Conservation (phyloP, 1,284 basidiomycete genomes). For the Rugosomyces carneus region DNA sequence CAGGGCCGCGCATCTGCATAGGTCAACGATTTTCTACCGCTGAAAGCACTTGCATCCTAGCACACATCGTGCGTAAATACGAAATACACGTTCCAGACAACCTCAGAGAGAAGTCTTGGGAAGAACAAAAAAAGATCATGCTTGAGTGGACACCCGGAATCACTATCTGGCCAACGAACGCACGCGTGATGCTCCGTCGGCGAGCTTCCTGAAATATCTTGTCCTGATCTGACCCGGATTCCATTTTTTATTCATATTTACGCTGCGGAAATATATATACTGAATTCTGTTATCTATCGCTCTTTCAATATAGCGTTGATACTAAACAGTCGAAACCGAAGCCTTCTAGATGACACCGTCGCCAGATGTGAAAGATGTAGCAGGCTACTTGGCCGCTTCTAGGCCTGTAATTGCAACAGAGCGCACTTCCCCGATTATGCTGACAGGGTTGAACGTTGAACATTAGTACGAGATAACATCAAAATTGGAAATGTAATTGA, state of each 20-base stretch:
- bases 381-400: neutral
- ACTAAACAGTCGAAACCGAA: too few species aligned
- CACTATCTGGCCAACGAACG: constrained; percentile 17
- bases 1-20: constrained; percentile 38
- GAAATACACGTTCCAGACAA: constrained; percentile 25
- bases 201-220: constrained; percentile 1
- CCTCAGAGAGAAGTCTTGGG: constrained; percentile 17
- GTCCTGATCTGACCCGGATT: neutral
- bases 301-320: too few species aligned
- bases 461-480: neutral
- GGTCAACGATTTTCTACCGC: constrained; percentile 34
- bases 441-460: too few species aligned
- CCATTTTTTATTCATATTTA: neutral
- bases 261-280: too few species aligned
- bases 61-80: constrained; percentile 28
- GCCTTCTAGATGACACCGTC: too few species aligned
- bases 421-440: constrained; percentile 2
- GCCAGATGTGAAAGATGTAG: neutral
- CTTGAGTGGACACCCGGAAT: constrained; percentile 19
- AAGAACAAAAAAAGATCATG: constrained; percentile 16
- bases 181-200: constrained; percentile 14
- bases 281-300: too few species aligned
- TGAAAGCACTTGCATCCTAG: constrained; percentile 31
- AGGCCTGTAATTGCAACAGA: constrained; percentile 2
- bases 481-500: neutral